These are phyloP conservation scores for Ustilago esculenta DNA, from an alignment of 1,284 basidiomycete species.

Conservation along the genomic window DNA sequence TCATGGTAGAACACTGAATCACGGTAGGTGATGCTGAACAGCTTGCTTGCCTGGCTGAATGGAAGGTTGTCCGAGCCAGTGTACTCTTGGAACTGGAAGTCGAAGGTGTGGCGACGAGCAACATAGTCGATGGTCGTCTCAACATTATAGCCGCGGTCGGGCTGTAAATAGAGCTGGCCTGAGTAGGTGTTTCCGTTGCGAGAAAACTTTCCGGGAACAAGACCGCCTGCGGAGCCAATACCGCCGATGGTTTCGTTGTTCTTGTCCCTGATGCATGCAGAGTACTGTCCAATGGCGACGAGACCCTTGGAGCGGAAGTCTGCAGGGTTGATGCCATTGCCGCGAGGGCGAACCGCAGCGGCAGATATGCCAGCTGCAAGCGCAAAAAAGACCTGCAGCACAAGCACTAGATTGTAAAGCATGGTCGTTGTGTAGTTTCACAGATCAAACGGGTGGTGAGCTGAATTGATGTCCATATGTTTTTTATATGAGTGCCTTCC, in stretches of 20 bases:
- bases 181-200: constrained; percentile 61
- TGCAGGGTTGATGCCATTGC: constrained; percentile 28
- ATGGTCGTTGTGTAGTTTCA: no score
- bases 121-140: constrained; percentile 73
- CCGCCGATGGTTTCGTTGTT: constrained; percentile 66
- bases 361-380: constrained; percentile 6
- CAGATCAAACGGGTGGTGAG: no score
- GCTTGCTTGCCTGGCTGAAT: constrained; percentile 72
- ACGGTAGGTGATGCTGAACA: constrained; percentile 72
- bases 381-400: constrained; percentile 13
- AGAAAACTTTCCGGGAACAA: constrained; percentile 32
- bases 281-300: constrained; percentile 66
- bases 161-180: constrained; percentile 71
- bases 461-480: no score
- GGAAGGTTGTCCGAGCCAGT: constrained; percentile 71
- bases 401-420: constrained; percentile 11
- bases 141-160: constrained; percentile 71
- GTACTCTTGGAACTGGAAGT: constrained; percentile 72
- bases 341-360: constrained; percentile 16
- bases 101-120: constrained; percentile 72
- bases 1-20: constrained; percentile 74
- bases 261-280: constrained; percentile 57
- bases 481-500: no score
- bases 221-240: constrained; percentile 53
- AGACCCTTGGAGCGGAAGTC: constrained; percentile 65